These are phyloP conservation scores for Zygosaccharomyces gambellarensis DNA, from an alignment of 805 yeast genomes.

Conservation along the genomic window DNA sequence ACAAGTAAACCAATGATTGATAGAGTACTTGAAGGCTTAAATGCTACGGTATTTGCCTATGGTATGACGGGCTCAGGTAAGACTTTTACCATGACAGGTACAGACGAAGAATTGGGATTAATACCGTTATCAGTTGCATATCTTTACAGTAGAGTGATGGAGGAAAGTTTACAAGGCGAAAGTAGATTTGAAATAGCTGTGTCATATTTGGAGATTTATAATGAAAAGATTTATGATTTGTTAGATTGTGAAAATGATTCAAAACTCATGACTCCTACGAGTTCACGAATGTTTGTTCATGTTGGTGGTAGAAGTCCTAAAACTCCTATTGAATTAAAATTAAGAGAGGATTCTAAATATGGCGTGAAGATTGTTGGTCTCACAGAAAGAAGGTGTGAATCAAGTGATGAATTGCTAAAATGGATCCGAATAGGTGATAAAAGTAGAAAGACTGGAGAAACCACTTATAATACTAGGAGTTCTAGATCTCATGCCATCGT, in stretches of 20 bases:
- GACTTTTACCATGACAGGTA: constrained; percentile 82
- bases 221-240: constrained; percentile 79
- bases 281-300: constrained; percentile 14
- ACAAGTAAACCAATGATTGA: constrained; percentile 50
- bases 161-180: constrained; percentile 17
- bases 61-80: constrained; percentile 96
- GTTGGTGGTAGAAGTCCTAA: constrained; percentile 7
- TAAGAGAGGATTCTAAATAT: constrained; percentile 67
- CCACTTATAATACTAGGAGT: constrained; percentile 82
- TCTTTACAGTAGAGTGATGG: constrained; percentile 43
- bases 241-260: constrained; percentile 37
- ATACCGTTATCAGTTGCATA: constrained; percentile 58
- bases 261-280: constrained; percentile 2
- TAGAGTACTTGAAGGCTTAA: constrained; percentile 66
- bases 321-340: constrained; percentile 52
- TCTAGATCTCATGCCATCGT: constrained; percentile 91
- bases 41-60: constrained; percentile 87
- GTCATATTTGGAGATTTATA: constrained; percentile 81
- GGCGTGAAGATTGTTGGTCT: constrained; percentile 78
- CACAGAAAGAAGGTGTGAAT: constrained; percentile 51
- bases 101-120: constrained; percentile 57
- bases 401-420: constrained; percentile 55
- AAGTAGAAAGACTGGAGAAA: constrained; percentile 74
- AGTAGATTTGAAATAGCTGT: constrained; percentile 47
- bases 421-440: constrained; percentile 66